phyloP scores from a whole-genome alignment of 495 filamentous ascomycete genomes.

The Penicillium antarcticum region DNA sequence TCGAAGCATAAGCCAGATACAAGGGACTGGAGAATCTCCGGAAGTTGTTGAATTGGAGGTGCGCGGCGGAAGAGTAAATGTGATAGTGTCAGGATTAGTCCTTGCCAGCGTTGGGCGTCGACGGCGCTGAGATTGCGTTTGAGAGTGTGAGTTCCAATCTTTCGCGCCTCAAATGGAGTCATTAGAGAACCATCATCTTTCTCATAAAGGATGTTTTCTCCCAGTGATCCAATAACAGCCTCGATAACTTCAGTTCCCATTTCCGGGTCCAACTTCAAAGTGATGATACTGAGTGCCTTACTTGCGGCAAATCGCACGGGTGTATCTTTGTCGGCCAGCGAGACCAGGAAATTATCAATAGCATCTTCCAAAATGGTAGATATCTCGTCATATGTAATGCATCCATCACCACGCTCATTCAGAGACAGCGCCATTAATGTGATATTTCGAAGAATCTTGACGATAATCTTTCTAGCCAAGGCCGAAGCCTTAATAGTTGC shows the following conservation, averaged over 20 bases:
- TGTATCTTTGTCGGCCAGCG: slow-evolving; percentile 79
- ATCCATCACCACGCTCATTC: slow-evolving; percentile 35
- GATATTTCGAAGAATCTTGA: slow-evolving; percentile 78
- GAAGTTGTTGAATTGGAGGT: slow-evolving; percentile 61
- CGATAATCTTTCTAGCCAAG: slow-evolving; percentile 69
- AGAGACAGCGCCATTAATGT: slow-evolving; percentile 57
- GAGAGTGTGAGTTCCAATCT: slow-evolving; percentile 26
- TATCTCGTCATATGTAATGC: slow-evolving; percentile 36
- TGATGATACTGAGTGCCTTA: slow-evolving; percentile 86
- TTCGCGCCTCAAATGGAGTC: slow-evolving; percentile 33
- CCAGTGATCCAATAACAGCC: slow-evolving; percentile 70
- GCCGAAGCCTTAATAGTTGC: slow-evolving; percentile 61
- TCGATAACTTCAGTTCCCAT: slow-evolving; percentile 86
- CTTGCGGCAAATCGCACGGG: slow-evolving; percentile 85
- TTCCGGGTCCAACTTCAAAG: slow-evolving; percentile 68
- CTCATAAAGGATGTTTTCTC: slow-evolving; percentile 72
- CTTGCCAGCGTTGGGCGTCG: slow-evolving; percentile 85
- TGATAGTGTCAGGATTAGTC: slow-evolving; percentile 79
- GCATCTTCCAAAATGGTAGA: slow-evolving; percentile 48
- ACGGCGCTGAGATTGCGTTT: slow-evolving; percentile 66
- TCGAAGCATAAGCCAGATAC: slow-evolving; percentile 79
- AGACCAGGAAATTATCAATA: slow-evolving; percentile 69
- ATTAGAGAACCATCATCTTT: slow-evolving; percentile 38
- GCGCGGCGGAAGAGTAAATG: slow-evolving; percentile 80
- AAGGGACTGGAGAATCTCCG: slow-evolving; percentile 67